phyloP scores from a whole-genome alignment of 2,329 filamentous ascomycete genomes.

The Calonectria leucothoes region DNA sequence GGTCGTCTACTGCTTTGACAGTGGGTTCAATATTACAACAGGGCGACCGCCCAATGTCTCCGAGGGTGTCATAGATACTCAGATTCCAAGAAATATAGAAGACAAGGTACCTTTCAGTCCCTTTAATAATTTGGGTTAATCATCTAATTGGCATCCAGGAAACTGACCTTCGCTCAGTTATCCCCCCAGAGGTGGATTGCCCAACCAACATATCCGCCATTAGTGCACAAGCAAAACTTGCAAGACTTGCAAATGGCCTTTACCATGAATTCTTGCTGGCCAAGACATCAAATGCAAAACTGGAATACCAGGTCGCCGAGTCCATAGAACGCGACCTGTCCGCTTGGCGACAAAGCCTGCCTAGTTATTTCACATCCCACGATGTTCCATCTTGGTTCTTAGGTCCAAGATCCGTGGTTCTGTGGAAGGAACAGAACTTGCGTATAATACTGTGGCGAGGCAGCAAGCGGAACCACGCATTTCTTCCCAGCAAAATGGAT shows the following conservation, averaged over 20 bases:
- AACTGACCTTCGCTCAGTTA: constrained; percentile 16
- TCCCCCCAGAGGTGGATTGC: constrained; percentile 45
- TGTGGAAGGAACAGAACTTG: constrained; percentile 57
- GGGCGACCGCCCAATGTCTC: constrained; percentile 53
- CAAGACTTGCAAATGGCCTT: constrained; percentile 53
- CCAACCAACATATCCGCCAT: constrained; percentile 55
- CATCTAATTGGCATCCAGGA: not conserved
- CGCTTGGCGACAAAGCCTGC: constrained; percentile 48
- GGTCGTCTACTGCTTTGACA: constrained; percentile 53
- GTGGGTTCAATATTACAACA: constrained; percentile 58
- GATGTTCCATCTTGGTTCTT: constrained; percentile 49
- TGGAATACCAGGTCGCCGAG: constrained; percentile 51
- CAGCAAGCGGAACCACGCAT: constrained; percentile 50
- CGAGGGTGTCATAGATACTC: constrained; percentile 50
- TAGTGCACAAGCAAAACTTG: constrained; percentile 54
- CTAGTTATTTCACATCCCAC: constrained; percentile 47
- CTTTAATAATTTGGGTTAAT: not conserved
- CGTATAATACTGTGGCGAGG: constrained; percentile 55
- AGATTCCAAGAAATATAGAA: constrained; percentile 54
- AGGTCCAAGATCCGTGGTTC: constrained; percentile 50
- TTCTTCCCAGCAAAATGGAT: constrained; percentile 28
- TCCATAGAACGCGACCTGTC: constrained; percentile 51
- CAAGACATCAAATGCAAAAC: constrained; percentile 46
- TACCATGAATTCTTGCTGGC: constrained; percentile 54
- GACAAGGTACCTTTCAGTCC: constrained; percentile 44